phyloP scores from a whole-genome alignment of 768 basidiomycete species.

The Megacollybia marginata region DNA sequence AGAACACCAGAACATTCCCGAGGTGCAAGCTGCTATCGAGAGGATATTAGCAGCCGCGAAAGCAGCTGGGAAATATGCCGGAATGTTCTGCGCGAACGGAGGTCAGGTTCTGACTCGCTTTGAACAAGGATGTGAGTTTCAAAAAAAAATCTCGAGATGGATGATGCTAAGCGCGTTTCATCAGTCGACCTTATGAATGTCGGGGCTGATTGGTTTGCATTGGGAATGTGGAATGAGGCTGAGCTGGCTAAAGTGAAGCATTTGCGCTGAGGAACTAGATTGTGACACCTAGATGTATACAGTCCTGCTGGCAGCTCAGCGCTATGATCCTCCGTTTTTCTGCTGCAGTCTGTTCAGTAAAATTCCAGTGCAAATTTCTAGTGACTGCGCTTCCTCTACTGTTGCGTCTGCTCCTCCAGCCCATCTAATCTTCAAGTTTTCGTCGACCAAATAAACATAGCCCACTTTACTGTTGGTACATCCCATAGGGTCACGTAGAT shows the following conservation, averaged over 20 bases:
- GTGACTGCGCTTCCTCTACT: conserved; percentile 57
- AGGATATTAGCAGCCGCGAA: conserved; percentile 10
- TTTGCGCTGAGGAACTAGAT: not conserved
- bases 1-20: conserved; percentile 10
- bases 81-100: conserved; percentile 11
- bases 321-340: conserved; percentile 3
- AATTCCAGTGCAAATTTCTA: conserved; percentile 65
- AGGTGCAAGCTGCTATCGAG: conserved; percentile 11
- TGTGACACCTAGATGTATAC: too few relatives aligned
- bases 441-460: conserved; percentile 87
- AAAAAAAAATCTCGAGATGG: not conserved
- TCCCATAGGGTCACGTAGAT: conserved; percentile 75
- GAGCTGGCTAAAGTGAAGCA: conserved; percentile 9
- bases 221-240: conserved; percentile 8
- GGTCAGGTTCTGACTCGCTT: conserved; percentile 9
- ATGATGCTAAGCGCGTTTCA: not conserved
- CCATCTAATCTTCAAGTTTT: conserved; percentile 83
- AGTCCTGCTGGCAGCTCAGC: too few relatives aligned
- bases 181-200: conserved; percentile 14
- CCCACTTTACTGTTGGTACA: conserved; percentile 88
- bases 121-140: conserved; percentile 11
- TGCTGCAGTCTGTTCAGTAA: conserved; percentile 53
- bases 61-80: conserved; percentile 12
- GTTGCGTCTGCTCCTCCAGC: conserved; percentile 85
- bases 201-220: conserved; percentile 10